These are phyloP conservation scores for Candida koratica DNA, from an alignment of 805 yeast genomes.

Conservation along the genomic window DNA sequence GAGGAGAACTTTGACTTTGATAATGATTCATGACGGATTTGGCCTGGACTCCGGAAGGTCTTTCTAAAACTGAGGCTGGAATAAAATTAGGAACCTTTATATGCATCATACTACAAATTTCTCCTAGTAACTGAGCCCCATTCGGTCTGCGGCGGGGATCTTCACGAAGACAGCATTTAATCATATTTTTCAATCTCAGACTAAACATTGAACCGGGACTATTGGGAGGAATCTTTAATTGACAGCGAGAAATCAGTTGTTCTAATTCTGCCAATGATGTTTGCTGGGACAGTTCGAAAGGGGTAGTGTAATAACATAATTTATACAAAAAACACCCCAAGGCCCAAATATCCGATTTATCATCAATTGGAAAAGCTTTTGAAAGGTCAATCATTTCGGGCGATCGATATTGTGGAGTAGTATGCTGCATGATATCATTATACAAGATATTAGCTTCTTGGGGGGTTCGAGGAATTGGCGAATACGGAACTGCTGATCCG, in stretches of 20 bases:
- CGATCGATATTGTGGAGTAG: constrained; percentile 80
- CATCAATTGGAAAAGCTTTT: constrained; percentile 68
- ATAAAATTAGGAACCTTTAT: constrained; percentile 39
- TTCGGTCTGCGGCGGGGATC: constrained; percentile 74
- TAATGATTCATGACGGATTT: constrained; percentile 1
- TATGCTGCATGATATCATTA: constrained; percentile 69
- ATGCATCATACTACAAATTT: constrained; percentile 59
- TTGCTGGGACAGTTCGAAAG: constrained; percentile 58
- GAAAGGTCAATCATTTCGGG: constrained; percentile 82
- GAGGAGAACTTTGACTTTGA: constrained; percentile 10
- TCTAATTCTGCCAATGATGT: constrained; percentile 43
- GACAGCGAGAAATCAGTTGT: constrained; percentile 55
- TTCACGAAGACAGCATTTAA: constrained; percentile 55
- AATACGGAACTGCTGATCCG: constrained; percentile 69
- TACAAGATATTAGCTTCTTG: constrained; percentile 58
- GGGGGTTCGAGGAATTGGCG: constrained; percentile 58
- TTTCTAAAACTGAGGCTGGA: constrained; percentile 33
- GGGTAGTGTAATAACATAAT: constrained; percentile 77
- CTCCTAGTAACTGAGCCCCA: constrained; percentile 65
- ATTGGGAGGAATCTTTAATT: constrained; percentile 45
- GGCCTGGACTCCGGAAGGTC: constrained; percentile 4
- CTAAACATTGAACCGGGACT: constrained; percentile 47
- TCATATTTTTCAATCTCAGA: constrained; percentile 58
- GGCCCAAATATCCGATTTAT: constrained; percentile 85
- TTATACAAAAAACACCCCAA: constrained; percentile 74